These are phyloP conservation scores for Hericium coralloides DNA, from an alignment of 768 basidiomycete genomes.

Conservation along the genomic window DNA sequence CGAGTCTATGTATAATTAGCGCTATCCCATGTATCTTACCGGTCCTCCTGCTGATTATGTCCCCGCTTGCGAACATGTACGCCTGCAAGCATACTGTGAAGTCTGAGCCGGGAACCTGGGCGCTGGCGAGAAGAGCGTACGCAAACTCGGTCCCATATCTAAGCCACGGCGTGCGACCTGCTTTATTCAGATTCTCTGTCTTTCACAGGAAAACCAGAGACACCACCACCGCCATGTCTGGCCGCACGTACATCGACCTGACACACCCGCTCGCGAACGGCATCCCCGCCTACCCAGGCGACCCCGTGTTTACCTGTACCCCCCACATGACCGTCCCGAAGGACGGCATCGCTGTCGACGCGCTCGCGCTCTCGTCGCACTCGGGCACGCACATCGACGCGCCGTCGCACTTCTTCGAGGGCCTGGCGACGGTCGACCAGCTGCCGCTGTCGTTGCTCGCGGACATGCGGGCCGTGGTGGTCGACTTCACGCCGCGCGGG, in stretches of 20 bases:
- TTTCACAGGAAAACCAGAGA: too few species aligned
- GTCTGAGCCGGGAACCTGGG: too few species aligned
- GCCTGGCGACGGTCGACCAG: conserved; percentile 17
- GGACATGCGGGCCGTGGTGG: conserved; percentile 16
- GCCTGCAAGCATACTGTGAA: too few species aligned
- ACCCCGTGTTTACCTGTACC: conserved; percentile 16
- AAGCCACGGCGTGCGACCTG: too few species aligned
- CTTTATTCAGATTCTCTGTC: too few species aligned
- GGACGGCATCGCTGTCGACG: conserved; percentile 17
- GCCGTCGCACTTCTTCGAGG: conserved; percentile 19
- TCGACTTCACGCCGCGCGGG: conserved; percentile 15
- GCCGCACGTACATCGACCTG: conserved; percentile 8
- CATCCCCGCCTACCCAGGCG: conserved; percentile 20
- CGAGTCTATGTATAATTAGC: too few species aligned
- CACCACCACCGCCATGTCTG: too few species aligned
- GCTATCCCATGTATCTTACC: too few species aligned
- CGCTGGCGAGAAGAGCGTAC: too few species aligned
- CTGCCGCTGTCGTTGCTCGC: conserved; percentile 16
- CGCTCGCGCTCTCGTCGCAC: conserved; percentile 19
- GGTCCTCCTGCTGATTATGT: too few species aligned
- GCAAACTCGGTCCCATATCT: too few species aligned
- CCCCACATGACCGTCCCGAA: conserved; percentile 10
- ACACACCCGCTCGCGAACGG: conserved; percentile 9
- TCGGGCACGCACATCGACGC: conserved; percentile 23
- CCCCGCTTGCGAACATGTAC: too few species aligned